Conservation (phyloP, 495 filamentous ascomycete genomes). For the Daldinia decipiens region DNA sequence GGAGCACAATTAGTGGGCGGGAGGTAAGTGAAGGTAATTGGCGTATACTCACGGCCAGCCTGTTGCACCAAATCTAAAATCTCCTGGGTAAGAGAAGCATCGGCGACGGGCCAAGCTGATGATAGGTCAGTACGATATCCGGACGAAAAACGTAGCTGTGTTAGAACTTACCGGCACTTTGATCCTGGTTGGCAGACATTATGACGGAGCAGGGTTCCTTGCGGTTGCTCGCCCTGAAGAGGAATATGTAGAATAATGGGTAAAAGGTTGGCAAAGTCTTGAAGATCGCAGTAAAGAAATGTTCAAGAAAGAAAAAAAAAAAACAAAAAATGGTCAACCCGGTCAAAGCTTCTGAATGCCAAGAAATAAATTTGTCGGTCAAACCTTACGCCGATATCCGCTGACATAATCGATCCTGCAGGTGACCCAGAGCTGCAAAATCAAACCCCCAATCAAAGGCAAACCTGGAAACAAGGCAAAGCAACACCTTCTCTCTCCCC, state of each 20-base stretch:
- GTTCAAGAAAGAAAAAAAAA: constrained; percentile 13
- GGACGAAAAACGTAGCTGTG: not conserved
- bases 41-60: constrained; percentile 60
- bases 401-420: constrained; percentile 34
- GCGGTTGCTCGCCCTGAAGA: constrained; percentile 67
- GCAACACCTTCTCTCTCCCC: constrained; percentile 40
- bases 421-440: constrained; percentile 40
- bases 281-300: constrained; percentile 10
- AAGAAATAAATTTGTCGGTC: constrained; percentile 7
- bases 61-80: constrained; percentile 91
- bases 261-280: constrained; percentile 2
- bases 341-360: constrained; percentile 22
- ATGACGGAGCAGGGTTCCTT: constrained; percentile 66
- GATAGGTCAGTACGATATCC: constrained; percentile 29
- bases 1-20: constrained; percentile 19
- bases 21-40: not conserved
- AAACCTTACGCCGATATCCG: constrained; percentile 23
- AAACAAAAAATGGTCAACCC: constrained; percentile 17
- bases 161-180: constrained; percentile 54
- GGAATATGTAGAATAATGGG: constrained; percentile 22
- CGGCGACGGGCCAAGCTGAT: constrained; percentile 90
- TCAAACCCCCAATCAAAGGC: constrained; percentile 51
- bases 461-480: constrained; percentile 57
- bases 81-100: constrained; percentile 78
- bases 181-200: constrained; percentile 65